Evolutionary conservation across 768 basidiomycete species (phyloP).

Genomic region (Boletus sensibilis): DNA sequence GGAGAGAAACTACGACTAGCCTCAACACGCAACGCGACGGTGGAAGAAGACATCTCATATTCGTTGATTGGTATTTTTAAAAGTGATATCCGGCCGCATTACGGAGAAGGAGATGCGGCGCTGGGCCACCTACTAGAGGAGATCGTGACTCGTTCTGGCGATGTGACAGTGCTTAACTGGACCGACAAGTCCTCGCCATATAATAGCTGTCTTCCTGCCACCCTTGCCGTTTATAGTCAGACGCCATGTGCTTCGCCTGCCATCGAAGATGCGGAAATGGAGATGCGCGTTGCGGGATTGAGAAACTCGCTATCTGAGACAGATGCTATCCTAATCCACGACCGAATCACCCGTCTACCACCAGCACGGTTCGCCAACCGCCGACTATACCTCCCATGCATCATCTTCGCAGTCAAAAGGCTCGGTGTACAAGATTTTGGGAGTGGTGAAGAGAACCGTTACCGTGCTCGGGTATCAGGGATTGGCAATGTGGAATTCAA

Average conservation of each 20-base stretch:
- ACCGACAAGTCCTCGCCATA: constrained; percentile 8
- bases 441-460: not conserved
- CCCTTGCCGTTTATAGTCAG: not conserved
- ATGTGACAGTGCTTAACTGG: constrained; percentile 11
- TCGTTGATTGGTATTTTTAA: constrained; percentile 12
- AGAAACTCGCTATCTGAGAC: not conserved
- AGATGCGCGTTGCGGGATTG: not conserved
- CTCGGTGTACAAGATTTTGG: not conserved
- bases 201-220: constrained; percentile 13
- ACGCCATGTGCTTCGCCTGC: not conserved
- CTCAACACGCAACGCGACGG: constrained; percentile 7
- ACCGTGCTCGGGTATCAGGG: too few species aligned
- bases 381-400: constrained; percentile 1
- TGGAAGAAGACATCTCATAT: constrained; percentile 11
- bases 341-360: not conserved
- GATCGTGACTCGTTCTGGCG: constrained; percentile 9
- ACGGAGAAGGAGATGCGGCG: constrained; percentile 8
- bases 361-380: not conserved
- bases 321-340: not conserved
- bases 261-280: not conserved
- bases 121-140: constrained; percentile 15
- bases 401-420: not conserved
- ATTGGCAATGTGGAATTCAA: not conserved
- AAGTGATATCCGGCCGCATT: constrained; percentile 5
- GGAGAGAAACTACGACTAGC: constrained; percentile 13